Conservation (phyloP, 805 yeast species). For the Wickerhamomyces bisporus region DNA sequence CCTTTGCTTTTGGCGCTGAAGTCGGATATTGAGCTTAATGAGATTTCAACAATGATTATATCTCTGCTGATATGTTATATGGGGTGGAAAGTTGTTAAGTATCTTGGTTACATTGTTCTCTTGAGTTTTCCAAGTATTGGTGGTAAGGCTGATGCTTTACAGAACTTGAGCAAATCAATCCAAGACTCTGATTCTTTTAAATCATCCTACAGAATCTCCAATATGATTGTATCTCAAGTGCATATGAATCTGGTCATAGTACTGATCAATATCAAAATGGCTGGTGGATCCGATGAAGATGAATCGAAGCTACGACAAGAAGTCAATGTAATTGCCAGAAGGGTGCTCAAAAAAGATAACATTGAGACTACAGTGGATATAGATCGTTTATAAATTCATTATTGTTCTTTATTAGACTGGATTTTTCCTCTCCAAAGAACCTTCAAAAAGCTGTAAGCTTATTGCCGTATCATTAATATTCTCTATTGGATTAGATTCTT, state of each 20-base stretch:
- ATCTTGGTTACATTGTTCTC: constrained; percentile 47
- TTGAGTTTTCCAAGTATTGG: constrained; percentile 47
- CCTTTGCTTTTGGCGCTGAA: constrained; percentile 30
- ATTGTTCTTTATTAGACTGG: constrained; percentile 25
- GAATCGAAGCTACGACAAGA: constrained; percentile 53
- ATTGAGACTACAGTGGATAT: constrained; percentile 43
- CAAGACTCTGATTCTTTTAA: constrained; percentile 46
- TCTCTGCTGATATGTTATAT: constrained; percentile 40
- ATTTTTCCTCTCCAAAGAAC: constrained; percentile 42
- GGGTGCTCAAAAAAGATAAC: constrained; percentile 22
- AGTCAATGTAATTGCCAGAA: constrained; percentile 34
- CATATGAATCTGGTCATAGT: constrained; percentile 57
- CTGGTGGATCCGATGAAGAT: constrained; percentile 69
- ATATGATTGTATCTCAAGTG: constrained; percentile 52
- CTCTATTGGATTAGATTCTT: constrained; percentile 46
- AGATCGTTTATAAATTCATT: constrained; percentile 26
- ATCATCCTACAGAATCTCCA: constrained; percentile 40
- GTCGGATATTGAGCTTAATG: constrained; percentile 29
- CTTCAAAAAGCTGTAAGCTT: constrained; percentile 48
- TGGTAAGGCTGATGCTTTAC: constrained; percentile 32
- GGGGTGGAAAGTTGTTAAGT: constrained; percentile 48
- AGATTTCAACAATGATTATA: constrained; percentile 40
- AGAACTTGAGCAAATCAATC: constrained; percentile 41
- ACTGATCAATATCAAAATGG: constrained; percentile 50
- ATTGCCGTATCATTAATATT: constrained; percentile 50